Conservation (phyloP, 1,284 basidiomycete genomes). For the Apiotrichum laibachii region DNA sequence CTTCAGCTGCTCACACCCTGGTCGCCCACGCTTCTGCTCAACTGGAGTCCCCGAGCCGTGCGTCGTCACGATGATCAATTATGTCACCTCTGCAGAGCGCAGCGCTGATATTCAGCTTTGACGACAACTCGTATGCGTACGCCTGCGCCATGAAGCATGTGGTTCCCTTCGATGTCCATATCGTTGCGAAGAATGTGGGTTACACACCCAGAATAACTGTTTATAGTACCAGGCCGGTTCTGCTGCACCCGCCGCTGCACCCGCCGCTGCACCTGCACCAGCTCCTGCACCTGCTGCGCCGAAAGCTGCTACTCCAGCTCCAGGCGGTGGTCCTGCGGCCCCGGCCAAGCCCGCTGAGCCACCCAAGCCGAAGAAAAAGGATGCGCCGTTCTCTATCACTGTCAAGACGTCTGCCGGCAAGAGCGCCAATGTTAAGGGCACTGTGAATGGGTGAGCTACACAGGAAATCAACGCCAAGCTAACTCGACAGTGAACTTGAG, state of each 20-base stretch:
- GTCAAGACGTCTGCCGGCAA: conserved; percentile 6
- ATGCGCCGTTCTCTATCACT: conserved; percentile 28
- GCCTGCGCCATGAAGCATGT: conserved; percentile 46
- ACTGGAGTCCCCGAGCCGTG: too few relatives aligned
- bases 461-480: background rate
- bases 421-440: background rate
- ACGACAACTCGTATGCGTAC: conserved; percentile 47
- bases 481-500: conserved; percentile 28
- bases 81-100: background rate
- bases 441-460: conserved; percentile 27
- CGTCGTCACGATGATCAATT: too few relatives aligned
- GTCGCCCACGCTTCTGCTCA: too few relatives aligned
- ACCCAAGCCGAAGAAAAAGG: conserved; percentile 6
- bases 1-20: too few relatives aligned
- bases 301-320: background rate
- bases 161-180: conserved; percentile 37
- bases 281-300: background rate
- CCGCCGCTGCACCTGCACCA: background rate
- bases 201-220: background rate
- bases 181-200: conserved; percentile 40
- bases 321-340: too few relatives aligned
- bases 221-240: background rate
- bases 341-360: background rate
- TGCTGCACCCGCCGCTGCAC: background rate
- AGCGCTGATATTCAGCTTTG: conserved; percentile 24